Evolutionary conservation across 1,139 yeast species (phyloP).

Genomic region (Debaryomycetaceae sp.): DNA sequence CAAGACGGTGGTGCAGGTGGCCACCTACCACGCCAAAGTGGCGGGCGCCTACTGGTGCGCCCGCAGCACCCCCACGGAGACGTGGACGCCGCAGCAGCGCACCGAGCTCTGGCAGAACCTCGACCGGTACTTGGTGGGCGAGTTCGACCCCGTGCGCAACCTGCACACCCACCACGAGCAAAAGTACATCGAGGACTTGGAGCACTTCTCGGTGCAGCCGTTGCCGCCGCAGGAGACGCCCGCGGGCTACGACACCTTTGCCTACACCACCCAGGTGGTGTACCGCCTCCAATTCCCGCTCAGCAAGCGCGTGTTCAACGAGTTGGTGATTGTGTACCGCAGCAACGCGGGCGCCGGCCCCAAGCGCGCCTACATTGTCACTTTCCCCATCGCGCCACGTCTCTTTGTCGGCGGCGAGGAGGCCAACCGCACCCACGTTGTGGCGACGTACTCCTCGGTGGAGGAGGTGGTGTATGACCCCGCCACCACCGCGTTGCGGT

Average conservation of each 20-base stretch:
- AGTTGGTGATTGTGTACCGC: constrained; percentile 46
- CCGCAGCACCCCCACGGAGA: constrained; percentile 3
- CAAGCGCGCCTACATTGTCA: constrained; percentile 50
- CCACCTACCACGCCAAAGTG: constrained; percentile 1
- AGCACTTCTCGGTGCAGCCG: constrained; percentile 18
- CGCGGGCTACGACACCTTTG: constrained; percentile 6
- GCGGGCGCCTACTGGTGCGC: constrained; percentile 7
- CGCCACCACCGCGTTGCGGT: constrained; percentile 34
- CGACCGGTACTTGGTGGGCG: constrained; percentile 14
- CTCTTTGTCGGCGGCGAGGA: constrained; percentile 6
- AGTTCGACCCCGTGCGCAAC: constrained; percentile 4
- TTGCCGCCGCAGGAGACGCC: constrained; percentile 8
- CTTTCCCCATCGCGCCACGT: constrained; percentile 39
- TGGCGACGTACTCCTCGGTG: constrained; percentile 53
- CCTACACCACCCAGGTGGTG: constrained; percentile 26
- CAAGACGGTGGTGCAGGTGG: constrained; percentile 2
- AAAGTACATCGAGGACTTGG: constrained; percentile 29
- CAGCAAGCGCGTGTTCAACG: constrained; percentile 51
- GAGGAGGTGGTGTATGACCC: constrained; percentile 45
- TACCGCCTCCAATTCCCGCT: constrained; percentile 51
- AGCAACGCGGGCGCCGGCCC: constrained; percentile 17
- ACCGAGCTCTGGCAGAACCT: constrained; percentile 5
- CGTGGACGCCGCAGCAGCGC: neutral
- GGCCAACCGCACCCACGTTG: constrained; percentile 15
- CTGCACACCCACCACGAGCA: constrained; percentile 32